Conservation (phyloP, 371 early-diverging fungal species). For the Syncephalastrum monosporum region DNA sequence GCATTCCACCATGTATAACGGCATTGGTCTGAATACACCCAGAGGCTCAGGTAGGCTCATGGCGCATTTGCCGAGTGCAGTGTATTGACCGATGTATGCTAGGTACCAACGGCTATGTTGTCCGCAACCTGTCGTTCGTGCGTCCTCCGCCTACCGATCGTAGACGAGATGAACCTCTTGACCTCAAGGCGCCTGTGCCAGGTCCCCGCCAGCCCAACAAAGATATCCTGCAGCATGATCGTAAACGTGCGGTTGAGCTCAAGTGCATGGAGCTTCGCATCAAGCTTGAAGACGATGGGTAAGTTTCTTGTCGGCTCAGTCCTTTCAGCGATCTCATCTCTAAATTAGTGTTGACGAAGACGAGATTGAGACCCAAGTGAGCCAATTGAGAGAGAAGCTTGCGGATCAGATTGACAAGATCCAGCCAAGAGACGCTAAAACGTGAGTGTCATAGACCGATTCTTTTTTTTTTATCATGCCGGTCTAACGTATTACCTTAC, state of each 20-base stretch:
- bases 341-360: conserved; percentile 28
- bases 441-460: conserved; percentile 19
- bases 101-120: conserved; percentile 92
- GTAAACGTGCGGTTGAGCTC: conserved; percentile 86
- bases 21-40: conserved; percentile 90
- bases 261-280: conserved; percentile 77
- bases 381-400: conserved; percentile 51
- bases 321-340: neutral
- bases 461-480: neutral
- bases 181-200: conserved; percentile 42
- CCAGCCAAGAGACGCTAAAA: conserved; percentile 38
- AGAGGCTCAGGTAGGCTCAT: conserved; percentile 83
- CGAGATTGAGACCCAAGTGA: conserved; percentile 61
- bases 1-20: conserved; percentile 69
- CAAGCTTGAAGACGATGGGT: conserved; percentile 82
- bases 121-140: conserved; percentile 81
- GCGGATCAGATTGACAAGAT: conserved; percentile 52
- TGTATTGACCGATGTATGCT: neutral
- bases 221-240: conserved; percentile 84
- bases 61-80: neutral
- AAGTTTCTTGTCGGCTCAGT: conserved; percentile 10
- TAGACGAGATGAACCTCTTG: conserved; percentile 34
- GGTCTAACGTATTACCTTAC: neutral
- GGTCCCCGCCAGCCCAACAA: conserved; percentile 64
- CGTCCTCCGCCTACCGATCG: conserved; percentile 40